Evolutionary conservation across 2,329 filamentous ascomycete species (phyloP), one percentile per base, ranked within the genome.

Genomic region (Venturia carpophila): DNA sequence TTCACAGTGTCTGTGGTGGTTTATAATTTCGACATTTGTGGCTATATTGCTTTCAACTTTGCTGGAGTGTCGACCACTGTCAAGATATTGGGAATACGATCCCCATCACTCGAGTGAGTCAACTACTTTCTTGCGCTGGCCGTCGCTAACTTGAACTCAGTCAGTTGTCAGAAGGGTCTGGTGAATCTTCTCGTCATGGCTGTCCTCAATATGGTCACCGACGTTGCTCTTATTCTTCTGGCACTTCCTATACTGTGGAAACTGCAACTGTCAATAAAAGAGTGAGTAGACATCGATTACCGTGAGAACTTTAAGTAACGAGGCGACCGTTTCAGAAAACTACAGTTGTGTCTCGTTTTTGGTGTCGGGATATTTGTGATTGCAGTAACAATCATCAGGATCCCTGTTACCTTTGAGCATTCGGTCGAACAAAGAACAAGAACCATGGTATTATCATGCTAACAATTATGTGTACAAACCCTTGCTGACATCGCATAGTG

Each of bases 311-410:
- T 6, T 24, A 19, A 7, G 3, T 27, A 52, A 52, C 27, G n/a
- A 30, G 11, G n/a, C 1, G 9, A 30, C n/a, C 11, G 4, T 30
- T 24, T 19, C 10, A 60, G 56, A 27, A 60, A 60, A 42, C 9
- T 60, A n/a, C 56, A 60, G 17, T 27, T 60, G 9, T 9, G 3
- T 21, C 4, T 60, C 19, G 27, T 60, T 21, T 60, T 60, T 17
- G 17, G 34, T 13, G 56, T 60, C 30, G 56, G 56, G 17, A 60
- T 60, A 21, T 60, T 60, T 60, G 56, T 60, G 1, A 60, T 60
- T 5, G 56, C 34, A 3, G 56, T 60, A 27, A 60, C 56, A 13
- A 60, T 19, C 3, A 17, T 24, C 17, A n/a, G 56, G 39, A n/a
- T 60, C 19, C 56, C 56, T 17, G 9, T 60, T 1, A 60, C 17